A percentile compares a stretch with the other conserved stretches of the same genome.
Evolutionary conservation across 345 rosid genomes (phyloP).

Genomic region (Clausena lansium): DNA sequence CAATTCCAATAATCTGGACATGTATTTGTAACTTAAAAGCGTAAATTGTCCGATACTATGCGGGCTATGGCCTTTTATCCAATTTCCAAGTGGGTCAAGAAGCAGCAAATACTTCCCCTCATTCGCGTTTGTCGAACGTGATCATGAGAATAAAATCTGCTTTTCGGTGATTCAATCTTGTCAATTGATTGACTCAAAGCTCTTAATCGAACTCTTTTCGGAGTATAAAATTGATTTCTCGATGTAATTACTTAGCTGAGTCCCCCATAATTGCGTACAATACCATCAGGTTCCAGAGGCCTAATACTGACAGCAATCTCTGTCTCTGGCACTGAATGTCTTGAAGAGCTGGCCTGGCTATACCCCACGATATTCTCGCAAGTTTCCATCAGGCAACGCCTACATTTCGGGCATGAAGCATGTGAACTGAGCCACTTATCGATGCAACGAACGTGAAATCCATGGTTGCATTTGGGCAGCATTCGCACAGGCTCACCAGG

Average conservation of each 20-base stretch:
- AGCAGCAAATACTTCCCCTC: too few species aligned
- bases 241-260: constrained; percentile 3
- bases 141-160: too few species aligned
- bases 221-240: background rate
- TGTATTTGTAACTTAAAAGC: too few species aligned
- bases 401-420: constrained; percentile 66
- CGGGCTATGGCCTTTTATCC: too few species aligned
- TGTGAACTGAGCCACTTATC: constrained; percentile 70
- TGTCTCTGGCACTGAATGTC: background rate
- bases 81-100: too few species aligned
- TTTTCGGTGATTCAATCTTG: too few species aligned
- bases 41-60: too few species aligned
- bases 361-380: constrained; percentile 28
- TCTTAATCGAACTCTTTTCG: background rate
- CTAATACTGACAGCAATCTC: constrained; percentile 17
- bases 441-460: constrained; percentile 62
- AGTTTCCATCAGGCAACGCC: constrained; percentile 41
- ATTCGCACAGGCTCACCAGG: constrained; percentile 29
- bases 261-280: constrained; percentile 23
- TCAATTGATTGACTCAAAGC: too few species aligned
- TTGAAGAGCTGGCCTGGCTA: constrained; percentile 8
- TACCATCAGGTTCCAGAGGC: constrained; percentile 39
- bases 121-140: too few species aligned
- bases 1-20: too few species aligned
- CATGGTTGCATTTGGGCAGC: constrained; percentile 66